Conservation (phyloP, 78 protist genomes). For the Protostelium mycophagum region DNA sequence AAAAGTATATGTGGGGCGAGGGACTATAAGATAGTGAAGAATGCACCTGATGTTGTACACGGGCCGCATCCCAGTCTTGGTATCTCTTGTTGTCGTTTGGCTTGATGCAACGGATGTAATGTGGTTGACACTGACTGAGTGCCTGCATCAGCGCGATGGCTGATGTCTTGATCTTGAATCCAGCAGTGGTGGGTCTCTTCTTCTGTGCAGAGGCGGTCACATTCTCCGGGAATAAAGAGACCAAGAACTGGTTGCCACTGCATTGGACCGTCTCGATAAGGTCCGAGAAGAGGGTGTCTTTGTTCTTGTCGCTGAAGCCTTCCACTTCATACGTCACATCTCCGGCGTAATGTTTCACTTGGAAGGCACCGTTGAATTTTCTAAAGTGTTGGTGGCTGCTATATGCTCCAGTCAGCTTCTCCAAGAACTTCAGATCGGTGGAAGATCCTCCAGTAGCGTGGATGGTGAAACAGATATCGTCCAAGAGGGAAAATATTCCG, state of each 20-base stretch:
- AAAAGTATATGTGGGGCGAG: not conserved
- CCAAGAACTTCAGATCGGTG: constrained; percentile 76
- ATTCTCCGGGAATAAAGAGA: constrained; percentile 34
- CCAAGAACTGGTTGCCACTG: constrained; percentile 24
- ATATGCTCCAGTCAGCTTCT: constrained; percentile 45
- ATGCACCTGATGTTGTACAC: constrained; percentile 66
- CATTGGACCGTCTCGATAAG: constrained; percentile 44
- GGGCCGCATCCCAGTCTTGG: constrained; percentile 52
- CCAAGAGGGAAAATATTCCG: constrained; percentile 84
- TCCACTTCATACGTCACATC: constrained; percentile 76
- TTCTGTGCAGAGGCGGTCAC: constrained; percentile 33
- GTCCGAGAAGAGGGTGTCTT: constrained; percentile 77
- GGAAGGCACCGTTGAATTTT: constrained; percentile 57
- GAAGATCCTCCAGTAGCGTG: constrained; percentile 70
- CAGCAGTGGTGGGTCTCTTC: constrained; percentile 82
- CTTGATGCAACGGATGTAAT: constrained; percentile 92
- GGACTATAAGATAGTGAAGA: constrained; percentile 1
- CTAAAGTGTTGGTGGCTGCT: constrained; percentile 70
- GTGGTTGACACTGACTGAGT: constrained; percentile 63
- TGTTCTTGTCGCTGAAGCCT: constrained; percentile 83
- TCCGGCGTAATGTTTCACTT: constrained; percentile 88
- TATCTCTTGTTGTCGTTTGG: constrained; percentile 76
- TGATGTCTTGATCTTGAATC: constrained; percentile 75
- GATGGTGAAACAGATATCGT: constrained; percentile 80
- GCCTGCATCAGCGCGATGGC: constrained; percentile 63